Percentiles rank a stretch among this genome's conserved stretches.
Conservation (phyloP, 1,284 basidiomycete genomes). For the Microbotryum intermedium region DNA sequence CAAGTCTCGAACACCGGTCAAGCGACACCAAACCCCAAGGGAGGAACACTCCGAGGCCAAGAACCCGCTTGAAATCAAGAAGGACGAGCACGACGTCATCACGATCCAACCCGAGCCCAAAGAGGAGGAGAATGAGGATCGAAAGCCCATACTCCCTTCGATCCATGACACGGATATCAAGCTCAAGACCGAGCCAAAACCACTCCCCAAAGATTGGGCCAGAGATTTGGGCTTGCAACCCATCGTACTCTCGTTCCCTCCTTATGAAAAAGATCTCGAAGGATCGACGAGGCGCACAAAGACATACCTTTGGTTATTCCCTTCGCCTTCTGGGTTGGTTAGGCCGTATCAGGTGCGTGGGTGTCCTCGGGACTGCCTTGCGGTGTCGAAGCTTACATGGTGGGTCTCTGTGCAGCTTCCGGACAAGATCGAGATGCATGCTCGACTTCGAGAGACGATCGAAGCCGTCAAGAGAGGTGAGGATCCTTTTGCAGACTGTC, state of each 20-base stretch:
- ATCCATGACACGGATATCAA: not conserved
- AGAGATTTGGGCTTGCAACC: conserved; percentile 15
- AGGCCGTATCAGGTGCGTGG: conserved; percentile 18
- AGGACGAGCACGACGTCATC: not conserved
- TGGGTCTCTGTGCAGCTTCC: not conserved
- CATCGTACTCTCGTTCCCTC: not conserved
- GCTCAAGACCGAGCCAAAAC: not conserved
- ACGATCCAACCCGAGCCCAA: not conserved
- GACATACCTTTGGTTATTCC: conserved; percentile 16
- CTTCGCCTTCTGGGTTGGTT: conserved; percentile 14
- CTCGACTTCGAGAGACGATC: too few relatives aligned
- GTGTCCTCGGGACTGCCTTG: too few relatives aligned
- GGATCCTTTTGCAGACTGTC: too few relatives aligned
- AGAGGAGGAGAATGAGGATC: too few relatives aligned
- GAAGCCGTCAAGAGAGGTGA: too few relatives aligned
- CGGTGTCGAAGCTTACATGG: too few relatives aligned
- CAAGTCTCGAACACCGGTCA: too few relatives aligned
- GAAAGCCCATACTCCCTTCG: not conserved
- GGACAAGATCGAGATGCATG: conserved; percentile 15
- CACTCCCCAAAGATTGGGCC: conserved; percentile 14
- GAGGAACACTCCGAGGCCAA: conserved; percentile 36
- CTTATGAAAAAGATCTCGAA: not conserved
- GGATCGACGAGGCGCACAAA: not conserved
- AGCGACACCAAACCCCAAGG: too few relatives aligned
- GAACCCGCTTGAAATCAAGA: conserved; percentile 30